Evolutionary conservation across 768 basidiomycete species (phyloP).

Genomic region (Amanita phalloides): DNA sequence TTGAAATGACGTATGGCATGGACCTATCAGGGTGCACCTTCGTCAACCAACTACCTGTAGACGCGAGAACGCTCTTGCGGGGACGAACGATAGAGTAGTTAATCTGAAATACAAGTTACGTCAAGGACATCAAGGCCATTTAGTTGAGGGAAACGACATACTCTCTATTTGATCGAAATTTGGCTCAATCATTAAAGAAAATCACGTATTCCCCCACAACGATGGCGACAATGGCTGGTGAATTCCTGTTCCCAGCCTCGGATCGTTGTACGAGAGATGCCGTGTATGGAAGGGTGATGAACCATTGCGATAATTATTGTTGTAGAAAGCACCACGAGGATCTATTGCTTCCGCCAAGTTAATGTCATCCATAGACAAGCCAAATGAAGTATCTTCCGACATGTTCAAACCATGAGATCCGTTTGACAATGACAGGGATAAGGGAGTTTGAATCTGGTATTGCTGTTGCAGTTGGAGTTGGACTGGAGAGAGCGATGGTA

Average conservation of each 20-base stretch:
- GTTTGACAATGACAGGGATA: background rate
- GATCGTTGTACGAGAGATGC: constrained; percentile 4
- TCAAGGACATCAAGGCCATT: background rate
- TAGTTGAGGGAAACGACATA: background rate
- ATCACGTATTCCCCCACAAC: constrained; percentile 6
- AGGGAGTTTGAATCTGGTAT: constrained; percentile 1
- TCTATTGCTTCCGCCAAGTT: background rate
- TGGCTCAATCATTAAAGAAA: background rate
- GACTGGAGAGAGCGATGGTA: background rate
- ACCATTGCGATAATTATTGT: background rate
- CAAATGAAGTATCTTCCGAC: background rate
- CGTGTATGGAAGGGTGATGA: background rate
- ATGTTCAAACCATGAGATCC: background rate
- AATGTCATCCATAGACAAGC: background rate
- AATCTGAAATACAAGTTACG: background rate
- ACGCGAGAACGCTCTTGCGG: background rate
- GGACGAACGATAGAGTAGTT: background rate
- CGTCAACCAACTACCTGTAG: background rate
- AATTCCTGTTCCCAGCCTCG: background rate
- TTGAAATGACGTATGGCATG: background rate
- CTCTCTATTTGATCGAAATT: background rate
- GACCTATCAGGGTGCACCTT: background rate
- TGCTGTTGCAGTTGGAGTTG: constrained; percentile 1
- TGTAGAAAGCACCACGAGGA: background rate
- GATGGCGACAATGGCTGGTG: background rate